Percentiles rank a stretch among this genome's conserved stretches.
Conservation (phyloP, 108 stramenopile genomes). For the Pelagomonas calceolata region DNA sequence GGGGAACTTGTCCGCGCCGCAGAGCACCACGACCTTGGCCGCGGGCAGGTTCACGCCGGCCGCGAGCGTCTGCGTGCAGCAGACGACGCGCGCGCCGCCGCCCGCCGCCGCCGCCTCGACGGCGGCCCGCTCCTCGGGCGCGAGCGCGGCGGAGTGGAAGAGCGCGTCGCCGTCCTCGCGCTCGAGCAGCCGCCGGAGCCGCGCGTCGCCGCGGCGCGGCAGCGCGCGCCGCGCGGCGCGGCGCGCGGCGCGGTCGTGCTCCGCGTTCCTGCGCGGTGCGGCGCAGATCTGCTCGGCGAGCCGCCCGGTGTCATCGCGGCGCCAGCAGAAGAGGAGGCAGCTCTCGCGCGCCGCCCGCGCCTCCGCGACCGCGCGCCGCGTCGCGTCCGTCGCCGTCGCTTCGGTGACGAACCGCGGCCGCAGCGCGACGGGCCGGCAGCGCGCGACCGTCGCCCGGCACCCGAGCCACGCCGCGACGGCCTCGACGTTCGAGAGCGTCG, state of each 20-base stretch:
- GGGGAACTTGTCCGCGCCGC: neutral
- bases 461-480: conserved; percentile 5
- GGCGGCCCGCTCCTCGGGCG: neutral
- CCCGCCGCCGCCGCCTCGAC: conserved; percentile 6
- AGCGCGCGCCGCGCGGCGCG: no score
- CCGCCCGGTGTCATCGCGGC: no score
- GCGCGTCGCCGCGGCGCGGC: no score
- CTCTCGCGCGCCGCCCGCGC: no score
- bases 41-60: conserved; percentile 18
- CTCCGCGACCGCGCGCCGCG: no score
- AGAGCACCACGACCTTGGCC: conserved; percentile 4
- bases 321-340: no score
- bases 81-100: neutral
- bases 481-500: conserved; percentile 9
- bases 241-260: no score
- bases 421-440: neutral
- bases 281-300: no score
- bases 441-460: neutral
- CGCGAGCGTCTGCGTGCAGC: conserved; percentile 9
- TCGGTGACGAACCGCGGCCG: no score
- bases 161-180: neutral
- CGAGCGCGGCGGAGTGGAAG: conserved; percentile 1
- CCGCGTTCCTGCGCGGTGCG: no score
- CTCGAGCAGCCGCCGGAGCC: neutral
- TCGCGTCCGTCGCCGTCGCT: no score